A percentile compares a stretch with the other conserved stretches of the same genome.
Evolutionary conservation across 2,329 filamentous ascomycete genomes (phyloP).

Genomic region (Juglanconis oblonga): DNA sequence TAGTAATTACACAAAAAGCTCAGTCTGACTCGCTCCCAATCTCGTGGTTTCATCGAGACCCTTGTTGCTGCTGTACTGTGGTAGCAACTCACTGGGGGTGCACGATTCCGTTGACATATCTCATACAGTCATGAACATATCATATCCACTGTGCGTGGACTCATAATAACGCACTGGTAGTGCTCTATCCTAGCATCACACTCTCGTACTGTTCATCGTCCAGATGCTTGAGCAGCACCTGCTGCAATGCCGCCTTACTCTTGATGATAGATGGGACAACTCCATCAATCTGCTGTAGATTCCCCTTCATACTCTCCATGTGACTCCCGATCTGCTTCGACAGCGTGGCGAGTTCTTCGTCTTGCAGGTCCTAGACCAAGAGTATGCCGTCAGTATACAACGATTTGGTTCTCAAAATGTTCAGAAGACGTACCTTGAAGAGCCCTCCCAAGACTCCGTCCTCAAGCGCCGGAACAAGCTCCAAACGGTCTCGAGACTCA

Average conservation of each 20-base stretch:
- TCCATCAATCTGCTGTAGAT: slow-evolving; percentile 52
- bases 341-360: slow-evolving; percentile 43
- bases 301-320: slow-evolving; percentile 54
- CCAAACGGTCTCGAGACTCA: slow-evolving; percentile 8
- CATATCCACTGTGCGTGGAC: neutral
- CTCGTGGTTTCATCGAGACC: too few relatives aligned
- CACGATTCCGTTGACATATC: neutral
- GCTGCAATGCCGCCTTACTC: slow-evolving; percentile 48
- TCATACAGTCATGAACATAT: slow-evolving; percentile 1
- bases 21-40: too few relatives aligned
- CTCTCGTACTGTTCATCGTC: slow-evolving; percentile 44
- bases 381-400: neutral
- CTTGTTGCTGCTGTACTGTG: too few relatives aligned
- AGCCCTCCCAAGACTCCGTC: slow-evolving; percentile 17
- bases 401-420: too few relatives aligned
- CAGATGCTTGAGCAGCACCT: slow-evolving; percentile 44
- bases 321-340: slow-evolving; percentile 50
- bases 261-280: slow-evolving; percentile 46
- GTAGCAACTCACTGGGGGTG: too few relatives aligned
- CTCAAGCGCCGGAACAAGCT: slow-evolving; percentile 18
- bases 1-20: too few relatives aligned
- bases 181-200: slow-evolving; percentile 41
- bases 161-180: slow-evolving; percentile 5
- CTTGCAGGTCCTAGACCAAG: slow-evolving; percentile 32
- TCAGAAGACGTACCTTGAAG: slow-evolving; percentile 27